These are phyloP conservation scores for Cryptococcus maquisensis DNA, from an alignment of 1,284 basidiomycete genomes.

Conservation along the genomic window DNA sequence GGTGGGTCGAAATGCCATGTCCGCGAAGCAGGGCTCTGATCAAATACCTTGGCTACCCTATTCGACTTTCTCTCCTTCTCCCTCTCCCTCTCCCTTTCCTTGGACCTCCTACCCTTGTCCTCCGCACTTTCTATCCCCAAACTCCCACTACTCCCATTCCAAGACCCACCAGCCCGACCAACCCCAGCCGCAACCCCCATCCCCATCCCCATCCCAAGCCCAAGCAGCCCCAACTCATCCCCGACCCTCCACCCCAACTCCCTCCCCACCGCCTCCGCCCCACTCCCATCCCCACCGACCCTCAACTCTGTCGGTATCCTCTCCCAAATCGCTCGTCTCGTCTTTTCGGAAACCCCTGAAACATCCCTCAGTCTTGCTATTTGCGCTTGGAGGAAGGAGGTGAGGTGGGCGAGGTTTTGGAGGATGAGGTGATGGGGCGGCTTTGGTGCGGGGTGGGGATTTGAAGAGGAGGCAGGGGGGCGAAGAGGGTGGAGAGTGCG, in stretches of 20 bases:
- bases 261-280: not conserved
- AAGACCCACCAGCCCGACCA: not conserved
- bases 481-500: slow-evolving; percentile 60
- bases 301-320: slow-evolving; percentile 72
- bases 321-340: slow-evolving; percentile 67
- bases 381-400: slow-evolving; percentile 75
- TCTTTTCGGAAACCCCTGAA: slow-evolving; percentile 68
- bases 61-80: slow-evolving; percentile 7
- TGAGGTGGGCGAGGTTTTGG: slow-evolving; percentile 64
- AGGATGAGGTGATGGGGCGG: slow-evolving; percentile 56
- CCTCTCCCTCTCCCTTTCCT: not conserved
- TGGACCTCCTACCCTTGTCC: not conserved
- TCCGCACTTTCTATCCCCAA: not conserved
- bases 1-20: slow-evolving; percentile 20
- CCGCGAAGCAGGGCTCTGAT: slow-evolving; percentile 10
- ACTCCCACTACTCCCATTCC: not conserved
- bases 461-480: slow-evolving; percentile 10
- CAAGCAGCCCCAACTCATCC: not conserved
- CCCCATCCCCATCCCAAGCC: not conserved
- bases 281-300: slow-evolving; percentile 50
- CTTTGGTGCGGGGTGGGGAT: not conserved
- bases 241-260: not conserved
- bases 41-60: slow-evolving; percentile 1
- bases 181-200: not conserved
- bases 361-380: slow-evolving; percentile 60